A percentile compares a stretch with the other conserved stretches of the same genome.
Evolutionary conservation across 139 green algal species (phyloP).

Genomic region (Picochlorum sp.): DNA sequence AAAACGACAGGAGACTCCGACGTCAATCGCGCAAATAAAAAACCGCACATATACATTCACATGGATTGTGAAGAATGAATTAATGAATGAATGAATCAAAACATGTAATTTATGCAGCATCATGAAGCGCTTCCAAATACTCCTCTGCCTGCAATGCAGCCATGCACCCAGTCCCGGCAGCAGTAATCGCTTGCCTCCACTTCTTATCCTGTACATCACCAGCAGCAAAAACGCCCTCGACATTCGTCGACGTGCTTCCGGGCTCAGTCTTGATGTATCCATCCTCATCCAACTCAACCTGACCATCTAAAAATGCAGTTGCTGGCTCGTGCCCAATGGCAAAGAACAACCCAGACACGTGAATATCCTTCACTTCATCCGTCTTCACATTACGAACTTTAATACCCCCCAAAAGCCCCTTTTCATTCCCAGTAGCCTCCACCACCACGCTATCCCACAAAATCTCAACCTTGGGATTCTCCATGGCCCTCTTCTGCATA

Average conservation of each 20-base stretch:
- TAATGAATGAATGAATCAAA: background rate
- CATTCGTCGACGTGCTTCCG: slow-evolving; percentile 46
- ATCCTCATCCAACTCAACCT: slow-evolving; percentile 78
- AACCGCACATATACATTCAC: too few relatives aligned
- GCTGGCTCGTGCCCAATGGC: slow-evolving; percentile 87
- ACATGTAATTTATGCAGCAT: slow-evolving; percentile 7
- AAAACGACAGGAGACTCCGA: slow-evolving; percentile 13
- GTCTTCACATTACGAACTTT: slow-evolving; percentile 58
- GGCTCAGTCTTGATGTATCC: slow-evolving; percentile 72
- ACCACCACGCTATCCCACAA: slow-evolving; percentile 58
- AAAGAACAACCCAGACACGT: slow-evolving; percentile 73
- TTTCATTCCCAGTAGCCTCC: slow-evolving; percentile 59
- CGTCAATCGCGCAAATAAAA: background rate
- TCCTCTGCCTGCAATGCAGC: slow-evolving; percentile 87
- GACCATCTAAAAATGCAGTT: slow-evolving; percentile 54
- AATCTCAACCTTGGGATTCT: slow-evolving; percentile 74
- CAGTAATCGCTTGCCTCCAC: slow-evolving; percentile 85
- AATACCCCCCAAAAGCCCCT: slow-evolving; percentile 47
- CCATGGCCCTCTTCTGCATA: slow-evolving; percentile 54
- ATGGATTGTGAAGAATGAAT: too few relatives aligned
- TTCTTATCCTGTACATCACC: slow-evolving; percentile 91
- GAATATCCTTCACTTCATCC: slow-evolving; percentile 26
- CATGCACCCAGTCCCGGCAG: slow-evolving; percentile 90
- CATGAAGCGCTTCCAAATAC: slow-evolving; percentile 62
- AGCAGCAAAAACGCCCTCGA: slow-evolving; percentile 83